Evolutionary conservation across 192 early-diverging fungal genomes (phyloP).

Genomic region (Dissophora ornata): DNA sequence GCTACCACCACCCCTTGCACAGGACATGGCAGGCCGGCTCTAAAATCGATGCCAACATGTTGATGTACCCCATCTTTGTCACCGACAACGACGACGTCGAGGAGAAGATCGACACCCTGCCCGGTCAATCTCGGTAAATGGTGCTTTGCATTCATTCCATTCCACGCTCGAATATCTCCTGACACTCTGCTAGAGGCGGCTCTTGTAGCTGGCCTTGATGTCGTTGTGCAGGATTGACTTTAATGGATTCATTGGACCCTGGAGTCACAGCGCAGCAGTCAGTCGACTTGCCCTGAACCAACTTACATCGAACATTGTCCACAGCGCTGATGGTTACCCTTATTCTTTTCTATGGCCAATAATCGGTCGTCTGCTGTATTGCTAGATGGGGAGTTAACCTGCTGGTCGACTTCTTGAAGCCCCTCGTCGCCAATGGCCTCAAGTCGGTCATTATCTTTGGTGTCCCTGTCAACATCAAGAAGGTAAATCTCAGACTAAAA

Average conservation of each 20-base stretch:
- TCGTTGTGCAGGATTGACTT: no score
- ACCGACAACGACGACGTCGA: constrained; percentile 81
- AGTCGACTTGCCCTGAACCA: no score
- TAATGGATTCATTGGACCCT: no score
- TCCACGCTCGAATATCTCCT: no score
- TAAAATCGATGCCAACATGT: constrained; percentile 73
- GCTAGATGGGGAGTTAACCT: constrained; percentile 77
- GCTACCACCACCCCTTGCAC: constrained; percentile 83
- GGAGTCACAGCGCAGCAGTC: not conserved
- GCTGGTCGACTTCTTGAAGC: constrained; percentile 78
- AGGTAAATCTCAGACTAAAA: constrained; percentile 57
- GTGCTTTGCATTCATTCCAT: not conserved
- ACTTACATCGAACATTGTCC: no score
- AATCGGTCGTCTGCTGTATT: not conserved
- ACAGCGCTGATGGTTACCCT: no score
- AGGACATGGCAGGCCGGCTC: constrained; percentile 85
- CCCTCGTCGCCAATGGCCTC: constrained; percentile 91
- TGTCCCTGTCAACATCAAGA: constrained; percentile 78
- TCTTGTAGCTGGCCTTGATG: no score
- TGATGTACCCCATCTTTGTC: constrained; percentile 97
- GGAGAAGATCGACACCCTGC: constrained; percentile 84
- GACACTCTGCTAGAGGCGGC: no score
- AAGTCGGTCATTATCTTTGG: constrained; percentile 92
- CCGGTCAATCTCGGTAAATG: constrained; percentile 82
- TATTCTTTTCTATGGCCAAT: no score